Percentiles rank a stretch among this genome's conserved stretches.
Evolutionary conservation across 2,329 filamentous ascomycete genomes (phyloP).

Genomic region (Xylariaceae sp.): DNA sequence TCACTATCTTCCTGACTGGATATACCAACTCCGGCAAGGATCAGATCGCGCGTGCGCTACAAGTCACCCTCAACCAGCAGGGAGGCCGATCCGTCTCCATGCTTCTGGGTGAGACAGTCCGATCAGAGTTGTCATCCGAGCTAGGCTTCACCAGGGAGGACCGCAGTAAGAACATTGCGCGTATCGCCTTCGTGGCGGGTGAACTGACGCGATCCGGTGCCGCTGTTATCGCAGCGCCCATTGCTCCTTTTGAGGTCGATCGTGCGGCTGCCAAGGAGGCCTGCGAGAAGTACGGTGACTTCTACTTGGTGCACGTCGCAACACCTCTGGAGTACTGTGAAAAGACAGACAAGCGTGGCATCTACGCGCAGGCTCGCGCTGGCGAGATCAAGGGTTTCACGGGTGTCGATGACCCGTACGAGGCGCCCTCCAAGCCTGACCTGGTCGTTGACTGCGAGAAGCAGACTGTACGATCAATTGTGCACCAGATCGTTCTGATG

Average conservation of each 20-base stretch:
- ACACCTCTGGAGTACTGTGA: constrained; percentile 90
- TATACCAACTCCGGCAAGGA: constrained; percentile 98
- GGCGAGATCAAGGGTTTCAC: constrained; percentile 98
- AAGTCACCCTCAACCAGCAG: constrained; percentile 97
- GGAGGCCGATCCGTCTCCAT: constrained; percentile 92
- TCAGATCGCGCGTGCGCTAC: constrained; percentile 88
- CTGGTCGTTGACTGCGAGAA: constrained; percentile 80
- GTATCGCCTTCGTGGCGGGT: constrained; percentile 92
- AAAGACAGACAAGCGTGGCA: constrained; percentile 88
- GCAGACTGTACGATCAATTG: constrained; percentile 84
- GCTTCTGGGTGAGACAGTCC: constrained; percentile 92
- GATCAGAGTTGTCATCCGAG: constrained; percentile 86
- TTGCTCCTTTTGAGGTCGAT: constrained; percentile 83
- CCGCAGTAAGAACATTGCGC: constrained; percentile 89
- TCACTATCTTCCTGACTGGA: constrained; percentile 96
- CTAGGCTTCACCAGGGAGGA: constrained; percentile 93
- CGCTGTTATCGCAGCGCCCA: constrained; percentile 93
- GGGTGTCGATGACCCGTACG: constrained; percentile 95
- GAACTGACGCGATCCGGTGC: constrained; percentile 91
- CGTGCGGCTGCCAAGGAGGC: constrained; percentile 76
- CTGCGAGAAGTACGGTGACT: constrained; percentile 82
- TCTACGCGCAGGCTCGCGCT: constrained; percentile 77
- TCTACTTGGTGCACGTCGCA: constrained; percentile 93
- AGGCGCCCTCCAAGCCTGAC: constrained; percentile 75
- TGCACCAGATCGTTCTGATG: constrained; percentile 93